phyloP scores from a whole-genome alignment of 768 basidiomycete species.

The Tylopilus subfusipes region DNA sequence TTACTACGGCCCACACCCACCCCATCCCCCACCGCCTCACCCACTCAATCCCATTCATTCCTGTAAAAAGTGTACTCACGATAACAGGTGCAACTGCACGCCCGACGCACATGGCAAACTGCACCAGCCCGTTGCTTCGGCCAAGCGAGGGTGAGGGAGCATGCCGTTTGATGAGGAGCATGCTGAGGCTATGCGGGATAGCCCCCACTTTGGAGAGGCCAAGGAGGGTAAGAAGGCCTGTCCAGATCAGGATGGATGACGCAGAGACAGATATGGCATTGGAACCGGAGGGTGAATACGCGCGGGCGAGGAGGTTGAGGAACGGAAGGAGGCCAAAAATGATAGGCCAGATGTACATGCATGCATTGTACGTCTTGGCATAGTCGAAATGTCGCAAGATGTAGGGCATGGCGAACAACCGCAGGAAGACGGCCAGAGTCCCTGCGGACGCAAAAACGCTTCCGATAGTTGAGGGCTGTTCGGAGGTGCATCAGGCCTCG shows the following conservation, averaged over 20 bases:
- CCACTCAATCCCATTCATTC: conserved; percentile 9
- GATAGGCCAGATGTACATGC: conserved; percentile 52
- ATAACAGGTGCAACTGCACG: conserved; percentile 49
- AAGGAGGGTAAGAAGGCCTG: conserved; percentile 40
- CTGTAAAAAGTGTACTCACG: conserved; percentile 21
- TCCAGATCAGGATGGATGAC: conserved; percentile 38
- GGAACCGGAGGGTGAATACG: not conserved
- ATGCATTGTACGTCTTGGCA: conserved; percentile 47
- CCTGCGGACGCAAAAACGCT: conserved; percentile 53
- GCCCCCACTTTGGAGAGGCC: conserved; percentile 28
- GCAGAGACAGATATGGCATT: conserved; percentile 7
- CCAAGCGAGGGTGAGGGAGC: not conserved
- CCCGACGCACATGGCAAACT: conserved; percentile 51
- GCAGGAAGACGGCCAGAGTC: conserved; percentile 44
- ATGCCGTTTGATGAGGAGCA: conserved; percentile 54
- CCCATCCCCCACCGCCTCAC: not conserved
- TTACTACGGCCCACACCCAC: conserved; percentile 11
- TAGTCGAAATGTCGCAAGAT: conserved; percentile 48
- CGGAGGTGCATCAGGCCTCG: not conserved
- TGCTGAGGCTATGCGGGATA: conserved; percentile 43
- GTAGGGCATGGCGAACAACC: conserved; percentile 50
- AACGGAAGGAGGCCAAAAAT: conserved; percentile 48
- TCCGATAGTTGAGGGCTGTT: conserved; percentile 55
- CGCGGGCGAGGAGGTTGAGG: conserved; percentile 46
- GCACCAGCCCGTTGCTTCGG: conserved; percentile 58